Base-by-base conservation (phyloP, 179 eudicot genomes). In the Beta macrorhiza region DNA sequence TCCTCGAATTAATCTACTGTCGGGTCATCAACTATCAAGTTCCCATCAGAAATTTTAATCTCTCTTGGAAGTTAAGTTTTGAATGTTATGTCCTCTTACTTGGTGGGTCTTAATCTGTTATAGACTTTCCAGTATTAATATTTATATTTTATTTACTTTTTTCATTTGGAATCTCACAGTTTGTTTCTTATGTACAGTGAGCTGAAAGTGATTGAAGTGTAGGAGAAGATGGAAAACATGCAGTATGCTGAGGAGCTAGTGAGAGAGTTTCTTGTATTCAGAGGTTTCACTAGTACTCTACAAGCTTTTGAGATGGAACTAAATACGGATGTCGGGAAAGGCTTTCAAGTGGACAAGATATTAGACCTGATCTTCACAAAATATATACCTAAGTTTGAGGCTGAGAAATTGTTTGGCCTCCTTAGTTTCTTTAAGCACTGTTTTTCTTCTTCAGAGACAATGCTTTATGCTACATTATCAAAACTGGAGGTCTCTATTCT, bases 181-280 rank as follows among this genome's bases (percentile, higher is more conserved):
- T 11, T 25, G 29, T 25, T 55, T 10, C 29, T 62, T 12, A 67
- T 51, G 58, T 83, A 63, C 69, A 77, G 72, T 71, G 62, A 62
- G 68, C 63, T 77, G 72, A 73, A 73, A 32, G 51, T 20, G 44
- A 57, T 78, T 67, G 49, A 49, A 51, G 13, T 74, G 59, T 71
- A 57, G 74, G 82, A 77, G 44, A 76, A 56, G 74, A 95, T 95
- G 99, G 97, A 95, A 85, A 90, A 94, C 72, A 89, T 94, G 92
- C 87, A 75, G 80, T 92, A 90, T 82, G 99, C 96, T 3, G 99
- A 96, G 90, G 98, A 96, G 88, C 91, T 96, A 29, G 94, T 93
- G 78, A 88, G 91, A 78, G 99, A 96, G 83, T 96, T 92, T 78
- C 93, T 96, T 22, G 91, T 91, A 78, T 96, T 93, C 78, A 89